phyloP scores from a whole-genome alignment of 768 basidiomycete genomes.

The Termitomyces eurrhizus region DNA sequence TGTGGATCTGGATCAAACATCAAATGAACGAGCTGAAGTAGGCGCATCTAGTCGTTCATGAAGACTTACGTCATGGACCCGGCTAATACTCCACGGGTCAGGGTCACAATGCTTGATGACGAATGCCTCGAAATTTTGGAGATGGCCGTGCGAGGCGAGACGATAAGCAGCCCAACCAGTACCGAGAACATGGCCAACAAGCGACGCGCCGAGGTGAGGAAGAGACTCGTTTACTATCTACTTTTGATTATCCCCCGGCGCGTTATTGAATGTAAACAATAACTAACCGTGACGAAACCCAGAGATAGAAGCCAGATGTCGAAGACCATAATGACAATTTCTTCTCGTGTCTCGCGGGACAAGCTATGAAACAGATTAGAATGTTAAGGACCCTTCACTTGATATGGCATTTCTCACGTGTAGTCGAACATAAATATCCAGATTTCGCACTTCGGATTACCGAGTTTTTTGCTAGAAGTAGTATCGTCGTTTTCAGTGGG shows the following conservation, averaged over 20 bases:
- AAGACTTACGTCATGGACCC: conserved; percentile 28
- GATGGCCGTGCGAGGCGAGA: conserved; percentile 27
- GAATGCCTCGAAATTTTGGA: conserved; percentile 28
- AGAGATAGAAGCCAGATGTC: conserved; percentile 46
- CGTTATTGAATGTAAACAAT: not conserved
- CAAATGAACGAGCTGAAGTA: not conserved
- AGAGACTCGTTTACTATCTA: conserved; percentile 50
- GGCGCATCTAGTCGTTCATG: not conserved
- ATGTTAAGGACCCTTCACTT: not conserved
- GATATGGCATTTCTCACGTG: conserved; percentile 28
- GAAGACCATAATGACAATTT: conserved; percentile 41
- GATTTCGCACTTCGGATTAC: not conserved
- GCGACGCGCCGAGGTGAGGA: conserved; percentile 45
- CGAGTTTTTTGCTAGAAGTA: no score
- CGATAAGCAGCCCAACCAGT: conserved; percentile 46
- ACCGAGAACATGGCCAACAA: conserved; percentile 42
- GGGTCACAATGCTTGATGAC: conserved; percentile 36
- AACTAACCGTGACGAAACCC: conserved; percentile 41
- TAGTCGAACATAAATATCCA: conserved; percentile 23
- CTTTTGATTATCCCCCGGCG: not conserved
- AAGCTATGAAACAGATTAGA: conserved; percentile 21
- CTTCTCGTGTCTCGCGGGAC: conserved; percentile 41
- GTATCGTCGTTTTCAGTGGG: not conserved
- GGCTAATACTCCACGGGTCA: conserved; percentile 38
- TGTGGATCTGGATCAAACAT: conserved; percentile 20